These are phyloP conservation scores for Penicillium vulpinum DNA, from an alignment of 2,329 filamentous ascomycete species.

Conservation along the genomic window DNA sequence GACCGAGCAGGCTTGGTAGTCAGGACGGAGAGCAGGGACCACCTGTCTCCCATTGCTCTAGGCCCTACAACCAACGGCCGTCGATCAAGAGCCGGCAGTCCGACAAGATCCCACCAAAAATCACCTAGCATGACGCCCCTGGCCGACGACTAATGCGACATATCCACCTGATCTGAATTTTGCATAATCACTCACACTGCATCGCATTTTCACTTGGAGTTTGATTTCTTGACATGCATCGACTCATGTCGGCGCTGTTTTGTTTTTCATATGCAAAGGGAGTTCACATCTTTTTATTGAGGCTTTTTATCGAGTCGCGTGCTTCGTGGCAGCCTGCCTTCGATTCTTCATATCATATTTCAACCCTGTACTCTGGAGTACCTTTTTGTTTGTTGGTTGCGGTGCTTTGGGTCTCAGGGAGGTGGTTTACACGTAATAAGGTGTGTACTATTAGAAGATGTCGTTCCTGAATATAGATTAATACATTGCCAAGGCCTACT, in stretches of 20 bases:
- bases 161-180: slow-evolving; percentile 13
- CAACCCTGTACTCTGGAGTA: slow-evolving; percentile 28
- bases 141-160: slow-evolving; percentile 33
- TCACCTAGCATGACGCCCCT: slow-evolving; percentile 40
- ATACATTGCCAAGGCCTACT: slow-evolving; percentile 13
- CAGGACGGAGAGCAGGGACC: slow-evolving; percentile 82
- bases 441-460: slow-evolving; percentile 22
- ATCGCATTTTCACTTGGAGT: slow-evolving; percentile 30
- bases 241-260: slow-evolving; percentile 2
- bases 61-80: slow-evolving; percentile 51
- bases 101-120: slow-evolving; percentile 46
- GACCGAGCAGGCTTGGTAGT: slow-evolving; percentile 72
- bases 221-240: slow-evolving; percentile 11
- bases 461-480: slow-evolving; percentile 26
- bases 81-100: slow-evolving; percentile 48
- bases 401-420: slow-evolving; percentile 20
- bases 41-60: slow-evolving; percentile 59
- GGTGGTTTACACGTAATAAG: slow-evolving; percentile 23
- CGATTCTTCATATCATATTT: slow-evolving; percentile 28
- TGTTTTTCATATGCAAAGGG: not conserved
- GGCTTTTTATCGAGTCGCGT: slow-evolving; percentile 4
- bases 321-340: slow-evolving; percentile 10
- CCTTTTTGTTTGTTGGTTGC: slow-evolving; percentile 17
- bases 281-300: slow-evolving; percentile 2
- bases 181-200: slow-evolving; percentile 13